Evolutionary conservation across 176 grass and related monocot genomes (phyloP), one percentile per base, ranked within the genome.

Genomic region (Aegilops speltoides): DNA sequence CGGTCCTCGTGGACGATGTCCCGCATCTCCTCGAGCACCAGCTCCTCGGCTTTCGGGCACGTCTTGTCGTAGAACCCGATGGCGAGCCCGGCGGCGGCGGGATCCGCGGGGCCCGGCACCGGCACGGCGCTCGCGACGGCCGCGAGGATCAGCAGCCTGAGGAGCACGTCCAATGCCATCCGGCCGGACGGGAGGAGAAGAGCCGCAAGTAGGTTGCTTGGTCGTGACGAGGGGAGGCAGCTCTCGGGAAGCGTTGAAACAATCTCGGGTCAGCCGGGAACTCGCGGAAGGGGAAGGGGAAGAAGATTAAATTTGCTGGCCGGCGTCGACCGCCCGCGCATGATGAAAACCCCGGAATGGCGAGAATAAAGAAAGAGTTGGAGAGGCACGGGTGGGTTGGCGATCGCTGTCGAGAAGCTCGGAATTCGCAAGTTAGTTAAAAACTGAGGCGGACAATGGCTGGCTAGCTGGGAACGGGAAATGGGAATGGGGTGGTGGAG

Each of bases 11-110:
- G 15, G 40, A 89, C 84, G 34, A 93, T 76, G 24, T 3, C 56
- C 10, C 61, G 37, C 91, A 90, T 90, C 87, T 93, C 88, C 31
- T 84, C 79, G 16, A 83, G 84, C 76, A 90, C 88, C 77, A 93
- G 64, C 2, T 93, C 87, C 88, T 93, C 91, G 11, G 62, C 86
- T 13, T 22, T 31, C 14, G 91, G 87, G 85, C 91, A 93, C 40
- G 64, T 46, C 63, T 36, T 12, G 12, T 84, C 40, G 91, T 93
- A 93, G 91, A 83, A 93, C 64, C 88, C 91, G 62, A 87, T 11
- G 0, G 68, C 76, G 77, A 91, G 89, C 48, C 89, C 80, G 17
- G 19, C 77, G 20, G 0, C 79, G 16, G 72, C 72, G 41, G 63
- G 4, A 3, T 28, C 52, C 26, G 82, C 68, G 65, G 22, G 11